Evolutionary conservation across 2,329 filamentous ascomycete species (phyloP), one percentile per base, ranked within the genome.

Genomic region (Neonectria sp.): DNA sequence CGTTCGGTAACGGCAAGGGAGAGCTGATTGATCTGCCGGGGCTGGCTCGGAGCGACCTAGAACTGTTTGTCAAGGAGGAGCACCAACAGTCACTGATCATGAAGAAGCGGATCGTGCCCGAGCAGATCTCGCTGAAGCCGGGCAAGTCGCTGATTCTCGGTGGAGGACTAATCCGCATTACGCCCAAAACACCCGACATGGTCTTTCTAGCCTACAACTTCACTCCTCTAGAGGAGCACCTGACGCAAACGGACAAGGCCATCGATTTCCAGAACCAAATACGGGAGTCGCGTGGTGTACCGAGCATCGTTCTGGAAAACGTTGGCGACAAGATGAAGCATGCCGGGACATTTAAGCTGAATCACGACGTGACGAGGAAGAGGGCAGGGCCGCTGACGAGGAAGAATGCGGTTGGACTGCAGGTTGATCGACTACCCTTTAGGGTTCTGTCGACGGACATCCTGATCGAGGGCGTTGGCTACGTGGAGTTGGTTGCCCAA

Each of bases 21-120:
- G 97, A 99, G 79, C 86, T 99, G 37, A 94, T 99, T 74, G 96
- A 99, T 78, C 86, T 99, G 15, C 96, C 96, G 0, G 96, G 96
- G 1, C 84, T 99, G 37, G 88, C 91, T 9, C 91, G 96, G 52
- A 91, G 90, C 29, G 88, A 90, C 17, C 84, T 98, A 7, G 91
- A 94, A 55, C 81, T 89, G 1, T 91, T 92, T 76, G 92, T 98
- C 55, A 83, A 87, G 46, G 87, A 91, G 46, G 85, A 91, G 68
- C 83, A 93, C 74, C 90, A 90, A 46, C 80, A 86, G 12, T 88
- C 89, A 6, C 84, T 98, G 21, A 87, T 97, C 64, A 97, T 99
- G 95, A 91, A 89, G 67, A 86, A 86, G 37, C 91, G 95, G 37
- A 84, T 95, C 60, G 88, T 90, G 2, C 93, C 95, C 0, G 87